Base-by-base conservation (phyloP, 1,284 basidiomycete species). In the Tetrapyrgos nigripes region DNA sequence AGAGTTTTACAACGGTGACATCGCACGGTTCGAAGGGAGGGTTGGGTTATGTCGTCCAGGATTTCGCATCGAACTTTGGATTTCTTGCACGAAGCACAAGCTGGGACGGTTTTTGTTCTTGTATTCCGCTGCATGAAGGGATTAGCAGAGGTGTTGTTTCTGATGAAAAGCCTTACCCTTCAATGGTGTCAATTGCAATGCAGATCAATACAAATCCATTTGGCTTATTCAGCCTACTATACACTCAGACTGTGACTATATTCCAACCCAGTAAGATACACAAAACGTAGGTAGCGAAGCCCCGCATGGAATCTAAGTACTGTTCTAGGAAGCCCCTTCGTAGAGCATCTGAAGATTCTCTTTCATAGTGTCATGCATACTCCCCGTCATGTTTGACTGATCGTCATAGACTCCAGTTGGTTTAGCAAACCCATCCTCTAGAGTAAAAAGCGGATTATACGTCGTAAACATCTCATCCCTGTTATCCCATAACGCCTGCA, bases 1-100 rank as follows among this genome's bases (percentile, higher is more conserved):
- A 59, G 53, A 8, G 53, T 52, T 31, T 50, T 49, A 31, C 58
- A 59, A 19, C 58, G 47, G 49, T 59, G 58, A 28, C 58, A 59
- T 13, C 50, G 52, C 17, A 59, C 45, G 4, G 31, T 54, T 19
- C 37, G 13, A 33, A 49, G 17, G 14, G 31, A 33, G 8, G 31
- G 9, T 33, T 33, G 31, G 31, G 31, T 33, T 8, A 33, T 8
- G 10, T 47, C 28, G n/a, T 59, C 58, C n/a, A 59, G 47, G 1
- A 59, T 24, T 47, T 59, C 58, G 19, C 58, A 59, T 6, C 58
- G 45, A 1, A 48, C 50, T 46, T 59, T 59, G 31, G 26, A 37
- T 45, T 54, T 55, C 40, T 53, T 53, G 33, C 24, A 45, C 11
- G 35, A 28, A 5, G 28, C 49, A 29, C 54, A 55, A 11, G 54